phyloP scores from a whole-genome alignment of 306 rosid species.

The Cotoneaster glaucophyllus region DNA sequence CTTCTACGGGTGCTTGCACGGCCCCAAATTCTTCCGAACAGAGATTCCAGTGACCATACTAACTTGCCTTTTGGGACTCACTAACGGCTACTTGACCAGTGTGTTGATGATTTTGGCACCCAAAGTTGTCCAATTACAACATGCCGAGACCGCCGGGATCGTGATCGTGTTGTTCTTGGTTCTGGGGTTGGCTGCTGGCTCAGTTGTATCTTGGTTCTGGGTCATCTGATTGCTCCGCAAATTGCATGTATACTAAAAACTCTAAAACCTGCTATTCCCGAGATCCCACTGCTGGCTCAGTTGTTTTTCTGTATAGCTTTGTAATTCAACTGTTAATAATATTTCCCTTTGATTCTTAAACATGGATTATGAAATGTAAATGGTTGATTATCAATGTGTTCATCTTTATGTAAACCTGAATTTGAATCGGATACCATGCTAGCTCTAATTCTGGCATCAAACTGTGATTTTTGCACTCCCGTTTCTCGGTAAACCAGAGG shows the following conservation, averaged over 20 bases:
- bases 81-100: constrained; percentile 83
- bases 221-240: constrained; percentile 39
- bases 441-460: not conserved
- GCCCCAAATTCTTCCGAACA: constrained; percentile 66
- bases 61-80: constrained; percentile 77
- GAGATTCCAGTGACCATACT: constrained; percentile 68
- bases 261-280: not conserved
- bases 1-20: constrained; percentile 73
- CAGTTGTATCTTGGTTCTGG: constrained; percentile 87
- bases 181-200: constrained; percentile 70
- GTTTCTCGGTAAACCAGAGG: not conserved
- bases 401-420: too few relatives aligned
- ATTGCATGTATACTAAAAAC: not conserved
- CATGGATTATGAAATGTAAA: not conserved
- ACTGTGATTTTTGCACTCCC: not conserved
- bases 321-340: not conserved
- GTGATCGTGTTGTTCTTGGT: constrained; percentile 64
- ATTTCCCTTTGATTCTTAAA: not conserved
- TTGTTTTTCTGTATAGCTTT: not conserved
- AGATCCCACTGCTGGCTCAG: not conserved
- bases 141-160: constrained; percentile 78
- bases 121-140: constrained; percentile 60
- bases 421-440: not conserved
- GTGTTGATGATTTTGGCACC: constrained; percentile 83
- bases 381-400: not conserved